These are phyloP conservation scores for Pyricularia sp. DNA, from an alignment of 2,329 filamentous ascomycete genomes.

Conservation along the genomic window DNA sequence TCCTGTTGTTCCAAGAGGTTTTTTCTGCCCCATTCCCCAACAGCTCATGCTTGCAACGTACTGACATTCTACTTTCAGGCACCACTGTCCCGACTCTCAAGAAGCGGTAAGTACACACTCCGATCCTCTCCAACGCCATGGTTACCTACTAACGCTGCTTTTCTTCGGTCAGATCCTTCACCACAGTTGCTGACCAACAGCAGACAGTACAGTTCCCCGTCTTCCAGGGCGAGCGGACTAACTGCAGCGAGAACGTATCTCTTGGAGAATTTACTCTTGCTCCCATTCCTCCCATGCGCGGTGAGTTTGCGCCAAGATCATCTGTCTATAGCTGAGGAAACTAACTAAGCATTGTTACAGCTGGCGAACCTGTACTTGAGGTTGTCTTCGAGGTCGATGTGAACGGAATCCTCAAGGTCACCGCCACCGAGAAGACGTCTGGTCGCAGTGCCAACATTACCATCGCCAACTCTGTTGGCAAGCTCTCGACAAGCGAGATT, in stretches of 20 bases:
- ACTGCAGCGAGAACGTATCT: conserved; percentile 97
- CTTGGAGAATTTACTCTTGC: conserved; percentile 95
- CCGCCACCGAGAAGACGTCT: conserved; percentile 96
- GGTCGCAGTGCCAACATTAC: conserved; percentile 98
- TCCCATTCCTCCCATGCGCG: conserved; percentile 74
- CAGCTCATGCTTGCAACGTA: no score
- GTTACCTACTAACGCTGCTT: no score
- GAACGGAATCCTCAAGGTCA: conserved; percentile 99
- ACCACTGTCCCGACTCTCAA: conserved; percentile 64
- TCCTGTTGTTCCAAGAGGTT: conserved; percentile 55
- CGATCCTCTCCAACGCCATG: no score
- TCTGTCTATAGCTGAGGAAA: no score
- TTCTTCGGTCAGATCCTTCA: conserved; percentile 57
- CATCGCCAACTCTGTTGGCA: conserved; percentile 98
- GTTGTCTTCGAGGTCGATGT: conserved; percentile 97
- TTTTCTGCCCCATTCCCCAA: no score
- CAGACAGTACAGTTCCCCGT: conserved; percentile 85
- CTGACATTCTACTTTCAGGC: no score
- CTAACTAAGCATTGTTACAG: conserved; percentile 20
- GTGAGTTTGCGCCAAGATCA: neutral
- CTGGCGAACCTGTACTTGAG: conserved; percentile 93
- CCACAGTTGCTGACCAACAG: conserved; percentile 71
- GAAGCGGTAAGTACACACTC: conserved; percentile 40
- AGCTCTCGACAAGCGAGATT: conserved; percentile 89
- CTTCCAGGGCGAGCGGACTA: conserved; percentile 93